Conservation (phyloP, 306 rosid species). For the Herpetospermum pedunculosum region DNA sequence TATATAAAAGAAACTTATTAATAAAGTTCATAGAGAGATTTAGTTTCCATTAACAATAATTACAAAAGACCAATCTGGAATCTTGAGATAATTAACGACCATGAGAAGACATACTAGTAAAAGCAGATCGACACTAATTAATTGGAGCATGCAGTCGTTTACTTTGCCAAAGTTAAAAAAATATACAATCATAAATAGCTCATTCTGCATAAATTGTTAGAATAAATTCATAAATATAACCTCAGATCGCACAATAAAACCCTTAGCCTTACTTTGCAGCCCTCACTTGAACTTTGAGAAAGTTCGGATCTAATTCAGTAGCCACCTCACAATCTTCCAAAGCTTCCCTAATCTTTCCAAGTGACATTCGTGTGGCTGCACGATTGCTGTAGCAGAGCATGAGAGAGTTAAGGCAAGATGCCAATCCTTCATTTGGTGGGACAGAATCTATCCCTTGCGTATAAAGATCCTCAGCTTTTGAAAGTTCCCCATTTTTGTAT, state of each 20-base stretch:
- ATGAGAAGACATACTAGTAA: not conserved
- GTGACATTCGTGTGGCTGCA: slow-evolving; percentile 65
- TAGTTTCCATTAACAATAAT: not conserved
- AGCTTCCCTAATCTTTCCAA: slow-evolving; percentile 78
- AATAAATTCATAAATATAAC: slow-evolving; percentile 5
- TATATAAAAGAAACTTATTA: not conserved
- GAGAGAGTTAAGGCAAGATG: slow-evolving; percentile 47
- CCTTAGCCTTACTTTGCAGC: slow-evolving; percentile 74
- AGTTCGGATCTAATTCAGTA: slow-evolving; percentile 53
- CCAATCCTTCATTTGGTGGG: slow-evolving; percentile 51
- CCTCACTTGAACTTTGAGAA: slow-evolving; percentile 66
- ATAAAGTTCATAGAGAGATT: not conserved
- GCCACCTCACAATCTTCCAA: slow-evolving; percentile 67
- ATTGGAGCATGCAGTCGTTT: not conserved
- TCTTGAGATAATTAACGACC: not conserved
- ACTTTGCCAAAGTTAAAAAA: not conserved
- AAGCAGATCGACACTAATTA: not conserved
- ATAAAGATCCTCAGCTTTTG: slow-evolving; percentile 74
- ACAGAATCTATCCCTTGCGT: slow-evolving; percentile 65
- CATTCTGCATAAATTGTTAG: not conserved
- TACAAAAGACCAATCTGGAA: not conserved
- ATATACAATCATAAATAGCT: not conserved
- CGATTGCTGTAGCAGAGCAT: slow-evolving; percentile 82
- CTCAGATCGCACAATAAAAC: slow-evolving; percentile 14
- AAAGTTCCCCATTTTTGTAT: slow-evolving; percentile 52